These are phyloP conservation scores for Schizosaccharomyces pombe DNA, from an alignment of 805 yeast species.

Conservation along the genomic window DNA sequence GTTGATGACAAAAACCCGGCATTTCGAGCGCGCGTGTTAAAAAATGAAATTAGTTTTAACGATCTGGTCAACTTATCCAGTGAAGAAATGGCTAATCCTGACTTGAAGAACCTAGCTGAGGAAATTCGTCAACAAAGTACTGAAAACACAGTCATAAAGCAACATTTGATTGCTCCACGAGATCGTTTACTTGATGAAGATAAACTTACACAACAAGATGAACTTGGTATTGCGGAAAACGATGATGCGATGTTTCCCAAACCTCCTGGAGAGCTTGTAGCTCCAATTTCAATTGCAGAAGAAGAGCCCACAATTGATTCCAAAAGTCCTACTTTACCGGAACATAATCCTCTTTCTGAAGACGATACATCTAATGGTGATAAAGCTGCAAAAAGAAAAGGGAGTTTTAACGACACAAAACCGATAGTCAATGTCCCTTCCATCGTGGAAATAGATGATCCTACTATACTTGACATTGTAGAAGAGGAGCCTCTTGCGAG, in stretches of 20 bases:
- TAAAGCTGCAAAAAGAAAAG: not conserved
- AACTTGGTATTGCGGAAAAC: not conserved
- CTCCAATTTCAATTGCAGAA: too few species aligned
- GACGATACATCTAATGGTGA: not conserved
- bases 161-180: not conserved
- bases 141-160: conserved; percentile 33
- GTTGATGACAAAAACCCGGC: conserved; percentile 31
- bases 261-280: too few species aligned
- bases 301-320: too few species aligned
- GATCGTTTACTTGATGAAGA: not conserved
- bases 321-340: too few species aligned
- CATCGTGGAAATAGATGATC: conserved; percentile 8
- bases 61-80: conserved; percentile 41
- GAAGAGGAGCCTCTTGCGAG: not conserved
- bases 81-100: conserved; percentile 60
- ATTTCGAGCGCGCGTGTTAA: conserved; percentile 34
- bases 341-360: too few species aligned
- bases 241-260: too few species aligned
- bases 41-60: conserved; percentile 28
- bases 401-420: not conserved
- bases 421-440: conserved; percentile 8
- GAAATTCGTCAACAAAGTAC: conserved; percentile 47
- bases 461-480: conserved; percentile 8
- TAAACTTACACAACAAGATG: not conserved
- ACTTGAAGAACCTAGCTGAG: conserved; percentile 43